Conservation (phyloP, 2,329 filamentous ascomycete species). For the Talaromyces sp. region DNA sequence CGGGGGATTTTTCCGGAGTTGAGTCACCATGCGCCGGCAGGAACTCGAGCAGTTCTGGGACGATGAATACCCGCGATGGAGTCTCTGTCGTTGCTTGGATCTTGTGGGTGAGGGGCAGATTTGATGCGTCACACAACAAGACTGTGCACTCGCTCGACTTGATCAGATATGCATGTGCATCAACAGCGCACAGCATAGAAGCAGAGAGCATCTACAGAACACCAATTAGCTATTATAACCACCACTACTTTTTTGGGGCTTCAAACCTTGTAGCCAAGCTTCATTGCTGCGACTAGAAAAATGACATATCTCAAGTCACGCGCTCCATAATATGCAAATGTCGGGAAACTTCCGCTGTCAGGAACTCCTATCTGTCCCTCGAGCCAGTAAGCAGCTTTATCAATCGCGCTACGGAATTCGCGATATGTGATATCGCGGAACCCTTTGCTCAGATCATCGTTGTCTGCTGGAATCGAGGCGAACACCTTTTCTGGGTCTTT, state of each 20-base stretch:
- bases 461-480: slow-evolving; percentile 17
- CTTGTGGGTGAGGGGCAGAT: not conserved
- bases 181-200: slow-evolving; percentile 5
- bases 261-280: slow-evolving; percentile 20
- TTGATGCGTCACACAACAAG: slow-evolving; percentile 2
- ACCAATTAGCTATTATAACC: not conserved
- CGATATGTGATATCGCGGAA: slow-evolving; percentile 20
- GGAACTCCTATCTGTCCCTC: not conserved
- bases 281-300: slow-evolving; percentile 35
- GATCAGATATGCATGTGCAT: slow-evolving; percentile 8
- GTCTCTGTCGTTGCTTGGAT: not conserved
- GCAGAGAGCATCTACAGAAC: slow-evolving; percentile 7
- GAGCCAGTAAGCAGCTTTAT: slow-evolving; percentile 35
- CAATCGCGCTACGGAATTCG: slow-evolving; percentile 28
- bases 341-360: slow-evolving; percentile 17
- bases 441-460: slow-evolving; percentile 16
- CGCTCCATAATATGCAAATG: slow-evolving; percentile 37
- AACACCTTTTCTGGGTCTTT: slow-evolving; percentile 11
- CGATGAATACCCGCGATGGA: slow-evolving; percentile 1
- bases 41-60: slow-evolving; percentile 15
- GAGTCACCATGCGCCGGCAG: slow-evolving; percentile 8
- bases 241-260: not conserved
- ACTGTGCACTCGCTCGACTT: slow-evolving; percentile 1
- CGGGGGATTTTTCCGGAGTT: not conserved
- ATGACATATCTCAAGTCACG: slow-evolving; percentile 38